Percentiles rank a stretch among this genome's conserved stretches.
These are phyloP conservation scores for Cinnamomum chago DNA, from an alignment of 164 flowering plant genomes.

Conservation along the genomic window DNA sequence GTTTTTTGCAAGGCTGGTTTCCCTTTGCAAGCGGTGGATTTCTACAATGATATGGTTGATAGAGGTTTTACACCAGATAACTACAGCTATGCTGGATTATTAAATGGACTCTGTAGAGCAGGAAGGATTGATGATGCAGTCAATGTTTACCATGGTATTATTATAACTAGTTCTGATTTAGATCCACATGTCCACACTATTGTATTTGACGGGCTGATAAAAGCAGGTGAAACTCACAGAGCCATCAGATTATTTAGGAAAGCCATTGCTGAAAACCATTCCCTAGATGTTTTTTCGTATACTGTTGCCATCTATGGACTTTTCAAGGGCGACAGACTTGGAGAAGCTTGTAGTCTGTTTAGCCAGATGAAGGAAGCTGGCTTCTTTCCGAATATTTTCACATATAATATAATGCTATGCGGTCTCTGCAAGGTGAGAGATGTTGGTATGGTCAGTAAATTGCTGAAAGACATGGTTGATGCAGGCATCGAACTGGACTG, in stretches of 20 bases:
- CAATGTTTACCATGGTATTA: constrained; percentile 39
- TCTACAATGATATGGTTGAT: constrained; percentile 45
- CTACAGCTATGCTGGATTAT: constrained; percentile 45
- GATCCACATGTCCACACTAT: constrained; percentile 61
- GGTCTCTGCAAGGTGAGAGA: constrained; percentile 40
- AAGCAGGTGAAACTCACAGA: constrained; percentile 29
- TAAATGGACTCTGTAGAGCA: constrained; percentile 43
- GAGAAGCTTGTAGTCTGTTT: constrained; percentile 43
- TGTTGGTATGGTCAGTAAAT: constrained; percentile 23
- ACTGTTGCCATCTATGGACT: constrained; percentile 50
- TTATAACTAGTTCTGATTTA: constrained; percentile 23
- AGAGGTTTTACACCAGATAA: constrained; percentile 43
- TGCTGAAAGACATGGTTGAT: constrained; percentile 38
- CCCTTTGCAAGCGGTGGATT: constrained; percentile 35
- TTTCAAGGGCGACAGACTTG: constrained; percentile 32
- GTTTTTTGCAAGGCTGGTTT: constrained; percentile 42
- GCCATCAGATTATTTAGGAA: constrained; percentile 42
- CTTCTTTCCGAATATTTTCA: constrained; percentile 36
- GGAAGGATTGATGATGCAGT: constrained; percentile 44
- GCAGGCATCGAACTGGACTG: constrained; percentile 22
- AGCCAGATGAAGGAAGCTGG: constrained; percentile 51
- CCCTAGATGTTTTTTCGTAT: constrained; percentile 53
- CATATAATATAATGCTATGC: constrained; percentile 38
- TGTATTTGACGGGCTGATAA: constrained; percentile 42
- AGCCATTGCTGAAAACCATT: constrained; percentile 27